Evolutionary conservation across 2,329 filamentous ascomycete species (phyloP).

Genomic region (Magnaporthiopsis rhizophila): DNA sequence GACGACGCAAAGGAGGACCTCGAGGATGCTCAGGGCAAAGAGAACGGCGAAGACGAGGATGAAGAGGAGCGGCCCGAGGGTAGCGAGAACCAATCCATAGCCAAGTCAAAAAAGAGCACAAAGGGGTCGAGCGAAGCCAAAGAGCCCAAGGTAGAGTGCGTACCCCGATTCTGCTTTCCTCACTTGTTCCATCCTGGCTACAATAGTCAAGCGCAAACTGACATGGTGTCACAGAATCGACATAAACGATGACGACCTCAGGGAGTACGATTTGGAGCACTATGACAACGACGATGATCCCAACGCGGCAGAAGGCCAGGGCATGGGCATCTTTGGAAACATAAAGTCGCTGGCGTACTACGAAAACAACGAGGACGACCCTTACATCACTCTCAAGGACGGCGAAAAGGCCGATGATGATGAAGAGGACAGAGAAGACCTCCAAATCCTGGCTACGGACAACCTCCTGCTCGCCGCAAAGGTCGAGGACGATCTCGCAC

Average conservation of each 20-base stretch:
- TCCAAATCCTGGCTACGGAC: conserved; percentile 87
- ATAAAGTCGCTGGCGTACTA: conserved; percentile 91
- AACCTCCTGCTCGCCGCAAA: conserved; percentile 89
- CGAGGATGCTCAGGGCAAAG: conserved; percentile 51
- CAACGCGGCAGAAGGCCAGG: conserved; percentile 52
- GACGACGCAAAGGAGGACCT: conserved; percentile 88
- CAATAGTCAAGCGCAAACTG: not conserved
- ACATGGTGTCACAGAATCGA: conserved; percentile 29
- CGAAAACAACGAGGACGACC: conserved; percentile 87
- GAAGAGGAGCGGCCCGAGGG: conserved; percentile 19
- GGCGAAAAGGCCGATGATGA: conserved; percentile 57
- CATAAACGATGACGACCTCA: conserved; percentile 75
- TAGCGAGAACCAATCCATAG: conserved; percentile 13
- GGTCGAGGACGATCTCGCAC: conserved; percentile 93
- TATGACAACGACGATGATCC: conserved; percentile 80
- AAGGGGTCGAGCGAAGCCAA: conserved; percentile 20
- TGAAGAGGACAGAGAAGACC: conserved; percentile 84
- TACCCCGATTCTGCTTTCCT: conserved; percentile 13
- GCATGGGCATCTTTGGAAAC: conserved; percentile 91
- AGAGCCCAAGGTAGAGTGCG: conserved; percentile 29
- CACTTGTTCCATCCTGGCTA: not conserved
- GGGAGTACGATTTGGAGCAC: conserved; percentile 92
- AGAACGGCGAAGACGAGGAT: conserved; percentile 16
- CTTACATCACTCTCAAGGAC: conserved; percentile 84
- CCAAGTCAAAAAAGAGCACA: conserved; percentile 18